A percentile compares a stretch with the other conserved stretches of the same genome.
Conservation (phyloP, 2,329 filamentous ascomycete species). For the Epichloe glyceriae region DNA sequence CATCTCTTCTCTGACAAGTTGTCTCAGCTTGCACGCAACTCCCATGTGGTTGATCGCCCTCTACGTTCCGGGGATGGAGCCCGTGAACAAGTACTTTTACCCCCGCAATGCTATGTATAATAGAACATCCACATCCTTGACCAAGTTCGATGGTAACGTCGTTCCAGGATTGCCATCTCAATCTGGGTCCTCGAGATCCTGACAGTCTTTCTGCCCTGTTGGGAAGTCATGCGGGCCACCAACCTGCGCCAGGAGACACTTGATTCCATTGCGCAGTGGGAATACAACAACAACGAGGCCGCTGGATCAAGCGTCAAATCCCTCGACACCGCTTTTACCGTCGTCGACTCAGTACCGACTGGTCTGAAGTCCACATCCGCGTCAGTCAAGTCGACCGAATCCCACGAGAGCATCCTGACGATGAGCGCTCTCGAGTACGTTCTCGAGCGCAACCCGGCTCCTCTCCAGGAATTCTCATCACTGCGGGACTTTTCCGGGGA, state of each 20-base stretch:
- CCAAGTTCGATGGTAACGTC: not conserved
- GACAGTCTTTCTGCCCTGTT: slow-evolving; percentile 48
- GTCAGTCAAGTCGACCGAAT: slow-evolving; percentile 12
- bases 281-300: slow-evolving; percentile 20
- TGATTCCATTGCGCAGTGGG: slow-evolving; percentile 31
- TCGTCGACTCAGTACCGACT: slow-evolving; percentile 15
- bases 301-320: slow-evolving; percentile 9
- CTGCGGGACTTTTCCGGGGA: slow-evolving; percentile 56
- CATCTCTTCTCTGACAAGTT: not conserved
- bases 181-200: slow-evolving; percentile 48
- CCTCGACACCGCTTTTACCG: slow-evolving; percentile 11
- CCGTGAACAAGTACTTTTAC: slow-evolving; percentile 34
- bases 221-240: slow-evolving; percentile 36
- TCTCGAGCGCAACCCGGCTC: slow-evolving; percentile 43
- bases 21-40: slow-evolving; percentile 41
- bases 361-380: slow-evolving; percentile 21
- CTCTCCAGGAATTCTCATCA: slow-evolving; percentile 51
- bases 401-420: slow-evolving; percentile 34
- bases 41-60: slow-evolving; percentile 51
- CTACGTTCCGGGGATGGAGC: slow-evolving; percentile 24
- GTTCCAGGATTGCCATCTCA: slow-evolving; percentile 31
- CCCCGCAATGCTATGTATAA: slow-evolving; percentile 42
- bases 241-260: slow-evolving; percentile 28
- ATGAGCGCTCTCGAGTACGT: slow-evolving; percentile 51
- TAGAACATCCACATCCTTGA: slow-evolving; percentile 29